Evolutionary conservation across 768 basidiomycete genomes (phyloP), one percentile per base, ranked within the genome.

Genomic region (Chalciporus pseudorubinellus): DNA sequence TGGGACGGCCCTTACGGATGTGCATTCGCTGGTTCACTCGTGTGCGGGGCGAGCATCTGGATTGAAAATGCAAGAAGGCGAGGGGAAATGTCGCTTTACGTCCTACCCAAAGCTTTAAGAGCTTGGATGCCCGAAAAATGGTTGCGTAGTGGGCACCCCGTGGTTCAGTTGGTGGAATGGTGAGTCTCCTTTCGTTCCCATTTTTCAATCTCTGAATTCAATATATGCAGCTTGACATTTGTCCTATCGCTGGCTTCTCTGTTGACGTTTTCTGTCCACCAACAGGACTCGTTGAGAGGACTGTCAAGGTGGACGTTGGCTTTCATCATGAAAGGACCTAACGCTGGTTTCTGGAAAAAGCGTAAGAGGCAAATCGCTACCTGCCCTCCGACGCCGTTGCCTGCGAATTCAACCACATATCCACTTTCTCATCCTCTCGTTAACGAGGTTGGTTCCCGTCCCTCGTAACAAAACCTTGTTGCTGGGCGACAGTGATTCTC

Each of bases 51-150:
- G 50, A 89, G 87, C 48, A 89, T 92, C 39, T 89, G 83, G 81
- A 77, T 91, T 22, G 89, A 92, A 62, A 82, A 84, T 52, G 83
- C 82, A 3, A 72, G 74, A 48, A 71, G 89, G 55, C 72, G 89
- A 46, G 87, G 87, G 5, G 89, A 92, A 69, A 87, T 92, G 72
- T 83, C 87, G 0, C 64, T 91, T 26, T 91, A 91, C 59, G 89
- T 90, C 46, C 70, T 91, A 5, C 88, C 89, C 3, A 74, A 79
- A 48, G 89, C 87, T 12, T 55, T 91, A 26, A 73, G 85, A 39
- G 75, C 88, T 0, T 81, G 74, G 46, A 63, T 91, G n/a, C 78
- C 87, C 1, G 70, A 79, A 52, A 61, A 59, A 5, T 84, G 82
- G 79, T 41, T 81, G 20, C 74, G 71, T 52, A 76, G 73, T 43